phyloP scores from a whole-genome alignment of 148 eudicot species.

The Oxyria digyna region DNA sequence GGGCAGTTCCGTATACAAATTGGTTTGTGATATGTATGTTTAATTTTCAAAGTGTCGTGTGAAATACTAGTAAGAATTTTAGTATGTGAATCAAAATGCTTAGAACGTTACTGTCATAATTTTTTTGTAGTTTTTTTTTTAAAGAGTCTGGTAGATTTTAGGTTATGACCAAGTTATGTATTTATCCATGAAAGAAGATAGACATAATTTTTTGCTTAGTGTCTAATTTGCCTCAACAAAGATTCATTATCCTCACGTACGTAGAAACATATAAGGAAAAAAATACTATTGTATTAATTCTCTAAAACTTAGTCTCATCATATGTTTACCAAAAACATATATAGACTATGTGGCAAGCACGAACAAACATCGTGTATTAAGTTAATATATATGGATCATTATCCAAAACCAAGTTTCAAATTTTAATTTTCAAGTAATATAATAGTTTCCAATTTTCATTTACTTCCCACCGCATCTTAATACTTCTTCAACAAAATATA shows the following conservation, averaged over 20 bases:
- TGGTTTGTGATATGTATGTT: not conserved
- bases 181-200: not conserved
- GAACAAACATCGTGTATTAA: not conserved
- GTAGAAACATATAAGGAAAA: too few relatives aligned
- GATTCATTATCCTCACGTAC: not conserved
- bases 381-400: not conserved
- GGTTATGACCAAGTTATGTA: not conserved
- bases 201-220: too few relatives aligned
- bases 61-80: not conserved
- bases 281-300: too few relatives aligned
- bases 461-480: not conserved
- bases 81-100: not conserved
- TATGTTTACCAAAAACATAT: not conserved
- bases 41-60: not conserved
- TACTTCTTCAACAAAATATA: constrained; percentile 1
- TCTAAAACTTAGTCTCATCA: not conserved
- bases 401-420: not conserved
- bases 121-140: not conserved
- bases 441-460: not conserved
- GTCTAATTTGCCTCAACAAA: too few relatives aligned
- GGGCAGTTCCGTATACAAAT: not conserved
- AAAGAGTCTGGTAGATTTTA: not conserved
- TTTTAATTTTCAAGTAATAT: not conserved
- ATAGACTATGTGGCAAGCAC: not conserved
- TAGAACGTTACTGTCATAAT: not conserved